phyloP scores from a whole-genome alignment of 129 eudicot species.

The Erigeron canadensis region DNA sequence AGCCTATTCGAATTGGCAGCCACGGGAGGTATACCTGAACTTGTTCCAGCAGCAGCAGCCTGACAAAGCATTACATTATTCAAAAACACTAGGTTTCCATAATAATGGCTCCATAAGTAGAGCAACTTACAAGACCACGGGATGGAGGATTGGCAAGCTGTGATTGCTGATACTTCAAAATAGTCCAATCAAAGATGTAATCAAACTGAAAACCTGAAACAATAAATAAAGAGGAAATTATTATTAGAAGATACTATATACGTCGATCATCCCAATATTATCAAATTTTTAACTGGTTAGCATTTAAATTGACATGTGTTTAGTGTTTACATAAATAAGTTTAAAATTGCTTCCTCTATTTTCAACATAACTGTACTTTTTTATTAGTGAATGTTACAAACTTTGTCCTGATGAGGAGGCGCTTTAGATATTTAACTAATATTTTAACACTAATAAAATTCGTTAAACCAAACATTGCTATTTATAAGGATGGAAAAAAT shows the following conservation, averaged over 20 bases:
- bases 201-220: slow-evolving; percentile 93
- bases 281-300: not conserved
- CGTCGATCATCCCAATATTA: not conserved
- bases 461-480: slow-evolving; percentile 10
- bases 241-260: not conserved
- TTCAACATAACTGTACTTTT: not conserved
- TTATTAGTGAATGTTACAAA: not conserved
- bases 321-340: too few species aligned
- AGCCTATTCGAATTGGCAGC: slow-evolving; percentile 55
- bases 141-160: slow-evolving; percentile 96
- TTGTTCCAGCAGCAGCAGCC: slow-evolving; percentile 84
- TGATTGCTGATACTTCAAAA: slow-evolving; percentile 92
- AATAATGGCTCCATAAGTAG: not conserved
- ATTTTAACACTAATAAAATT: not conserved
- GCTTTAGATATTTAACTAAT: not conserved
- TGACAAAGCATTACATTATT: slow-evolving; percentile 29
- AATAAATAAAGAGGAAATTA: not conserved
- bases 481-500: not conserved
- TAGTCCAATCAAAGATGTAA: slow-evolving; percentile 97
- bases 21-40: slow-evolving; percentile 80
- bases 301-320: too few species aligned
- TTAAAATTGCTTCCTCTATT: too few species aligned
- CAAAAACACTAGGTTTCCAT: not conserved
- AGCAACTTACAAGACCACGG: slow-evolving; percentile 78
- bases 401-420: not conserved